A percentile compares a stretch with the other conserved stretches of the same genome.
Evolutionary conservation across 1,284 basidiomycete genomes (phyloP).

Genomic region (Gomphus bonarii): DNA sequence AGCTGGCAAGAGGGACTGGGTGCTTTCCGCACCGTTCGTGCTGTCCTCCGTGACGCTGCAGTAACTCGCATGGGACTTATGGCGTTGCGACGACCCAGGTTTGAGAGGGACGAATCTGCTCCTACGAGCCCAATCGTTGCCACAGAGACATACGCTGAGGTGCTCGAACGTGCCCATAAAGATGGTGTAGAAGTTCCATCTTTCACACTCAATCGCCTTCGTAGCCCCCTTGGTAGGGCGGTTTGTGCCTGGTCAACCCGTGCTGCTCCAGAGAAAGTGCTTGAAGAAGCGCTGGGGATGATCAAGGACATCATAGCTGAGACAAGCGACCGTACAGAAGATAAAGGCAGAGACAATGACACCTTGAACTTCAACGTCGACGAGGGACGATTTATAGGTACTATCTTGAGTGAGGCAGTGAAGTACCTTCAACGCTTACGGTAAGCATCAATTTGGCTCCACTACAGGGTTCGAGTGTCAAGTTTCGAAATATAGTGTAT

Average conservation of each 20-base stretch:
- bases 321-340: conserved; percentile 32
- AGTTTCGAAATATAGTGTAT: background rate
- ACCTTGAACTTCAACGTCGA: conserved; percentile 26
- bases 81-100: conserved; percentile 29
- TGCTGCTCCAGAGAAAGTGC: conserved; percentile 39
- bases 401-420: conserved; percentile 45
- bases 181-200: conserved; percentile 3
- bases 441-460: conserved; percentile 26
- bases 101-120: background rate
- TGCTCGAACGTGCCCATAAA: conserved; percentile 35
- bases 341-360: conserved; percentile 44
- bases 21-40: conserved; percentile 55
- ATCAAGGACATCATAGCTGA: conserved; percentile 64
- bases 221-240: background rate
- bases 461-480: background rate
- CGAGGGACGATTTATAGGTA: conserved; percentile 29
- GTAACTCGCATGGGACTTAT: conserved; percentile 51
- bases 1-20: conserved; percentile 45
- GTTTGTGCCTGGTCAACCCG: background rate
- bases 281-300: conserved; percentile 57
- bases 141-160: background rate
- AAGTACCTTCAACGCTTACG: conserved; percentile 44
- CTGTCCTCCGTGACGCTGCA: conserved; percentile 50
- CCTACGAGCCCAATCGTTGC: background rate
- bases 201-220: background rate